Conservation (phyloP, 495 filamentous ascomycete species). For the Aspergillus panamensis region DNA sequence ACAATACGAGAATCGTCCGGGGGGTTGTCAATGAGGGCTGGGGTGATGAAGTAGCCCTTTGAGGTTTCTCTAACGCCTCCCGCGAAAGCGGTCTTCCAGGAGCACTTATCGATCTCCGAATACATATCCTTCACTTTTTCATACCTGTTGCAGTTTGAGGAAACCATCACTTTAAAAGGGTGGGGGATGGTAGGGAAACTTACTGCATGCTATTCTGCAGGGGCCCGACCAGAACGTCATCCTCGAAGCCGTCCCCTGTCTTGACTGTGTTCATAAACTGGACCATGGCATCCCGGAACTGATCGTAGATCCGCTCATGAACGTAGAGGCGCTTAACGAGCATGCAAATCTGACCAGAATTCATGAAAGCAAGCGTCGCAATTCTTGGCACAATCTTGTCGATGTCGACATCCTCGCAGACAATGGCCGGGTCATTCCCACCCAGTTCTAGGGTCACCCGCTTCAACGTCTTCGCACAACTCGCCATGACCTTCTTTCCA, state of each 20-base stretch:
- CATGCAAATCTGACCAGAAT: constrained; percentile 55
- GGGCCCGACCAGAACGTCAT: constrained; percentile 48
- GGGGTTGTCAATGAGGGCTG: constrained; percentile 58
- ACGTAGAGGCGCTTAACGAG: constrained; percentile 66
- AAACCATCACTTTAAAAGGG: background rate
- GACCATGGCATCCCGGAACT: constrained; percentile 54
- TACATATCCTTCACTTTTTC: constrained; percentile 37
- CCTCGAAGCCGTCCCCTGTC: constrained; percentile 43
- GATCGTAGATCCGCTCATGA: constrained; percentile 62
- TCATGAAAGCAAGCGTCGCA: constrained; percentile 52
- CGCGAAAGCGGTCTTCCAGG: constrained; percentile 35
- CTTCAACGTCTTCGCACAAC: constrained; percentile 60
- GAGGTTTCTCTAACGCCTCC: constrained; percentile 30
- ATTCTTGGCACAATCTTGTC: constrained; percentile 46
- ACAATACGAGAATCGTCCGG: constrained; percentile 50
- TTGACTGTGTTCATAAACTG: constrained; percentile 51
- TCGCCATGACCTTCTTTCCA: constrained; percentile 61
- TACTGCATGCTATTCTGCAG: constrained; percentile 61
- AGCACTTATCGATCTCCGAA: background rate
- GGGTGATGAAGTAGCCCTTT: constrained; percentile 52
- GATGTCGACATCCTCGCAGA: constrained; percentile 64
- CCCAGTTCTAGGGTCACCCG: constrained; percentile 55
- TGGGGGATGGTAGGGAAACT: background rate
- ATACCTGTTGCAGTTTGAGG: background rate
- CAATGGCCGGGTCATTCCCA: constrained; percentile 66